A percentile compares a stretch with the other conserved stretches of the same genome.
These are phyloP conservation scores for Rhodotorula sp. DNA, from an alignment of 1,284 basidiomycete genomes.

Conservation along the genomic window DNA sequence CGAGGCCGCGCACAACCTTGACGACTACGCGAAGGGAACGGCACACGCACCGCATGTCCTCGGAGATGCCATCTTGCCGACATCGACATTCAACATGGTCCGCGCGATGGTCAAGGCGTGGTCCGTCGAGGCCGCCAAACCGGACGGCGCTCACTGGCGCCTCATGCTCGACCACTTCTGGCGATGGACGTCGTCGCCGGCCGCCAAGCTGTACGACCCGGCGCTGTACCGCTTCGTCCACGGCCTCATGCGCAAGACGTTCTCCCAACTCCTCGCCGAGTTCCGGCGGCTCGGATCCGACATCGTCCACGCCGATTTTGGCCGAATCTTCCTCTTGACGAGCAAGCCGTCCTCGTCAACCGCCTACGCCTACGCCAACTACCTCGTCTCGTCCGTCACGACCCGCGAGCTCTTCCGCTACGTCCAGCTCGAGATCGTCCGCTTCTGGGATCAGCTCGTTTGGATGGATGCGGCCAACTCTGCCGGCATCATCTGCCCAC, in stretches of 20 bases:
- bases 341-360: constrained; percentile 89
- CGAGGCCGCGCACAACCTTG: constrained; percentile 85
- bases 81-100: constrained; percentile 80
- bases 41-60: constrained; percentile 74
- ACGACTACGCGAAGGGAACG: constrained; percentile 77
- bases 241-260: constrained; percentile 95
- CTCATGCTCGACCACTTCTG: constrained; percentile 82
- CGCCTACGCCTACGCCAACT: constrained; percentile 91
- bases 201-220: constrained; percentile 87
- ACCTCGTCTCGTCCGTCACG: constrained; percentile 83
- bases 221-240: constrained; percentile 91
- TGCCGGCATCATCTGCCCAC: constrained; percentile 81
- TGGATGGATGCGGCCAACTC: constrained; percentile 97
- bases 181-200: constrained; percentile 88
- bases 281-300: constrained; percentile 92
- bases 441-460: constrained; percentile 90
- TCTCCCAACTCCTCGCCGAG: constrained; percentile 94
- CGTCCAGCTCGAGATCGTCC: constrained; percentile 78
- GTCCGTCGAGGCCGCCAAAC: constrained; percentile 75
- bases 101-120: constrained; percentile 87
- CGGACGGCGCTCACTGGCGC: constrained; percentile 61
- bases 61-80: constrained; percentile 89
- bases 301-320: constrained; percentile 94
- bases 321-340: constrained; percentile 84
- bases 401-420: constrained; percentile 95